Percentiles rank a stretch among this genome's conserved stretches.
Evolutionary conservation across 2,329 filamentous ascomycete genomes (phyloP).

Genomic region (Coleophoma eucalyptorum): DNA sequence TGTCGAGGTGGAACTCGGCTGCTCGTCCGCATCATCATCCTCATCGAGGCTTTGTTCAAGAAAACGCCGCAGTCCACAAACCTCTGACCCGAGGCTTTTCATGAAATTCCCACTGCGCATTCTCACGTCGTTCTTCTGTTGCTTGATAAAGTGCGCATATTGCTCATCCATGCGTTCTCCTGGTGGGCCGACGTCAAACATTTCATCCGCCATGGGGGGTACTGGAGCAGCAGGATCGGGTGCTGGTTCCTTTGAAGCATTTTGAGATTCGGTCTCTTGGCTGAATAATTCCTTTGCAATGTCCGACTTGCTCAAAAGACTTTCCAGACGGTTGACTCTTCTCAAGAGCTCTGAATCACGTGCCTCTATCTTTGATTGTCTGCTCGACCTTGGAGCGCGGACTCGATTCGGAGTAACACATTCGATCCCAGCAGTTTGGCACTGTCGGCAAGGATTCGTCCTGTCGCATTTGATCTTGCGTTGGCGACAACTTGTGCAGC

Average conservation of each 20-base stretch:
- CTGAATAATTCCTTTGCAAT: not conserved
- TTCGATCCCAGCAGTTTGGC: not conserved
- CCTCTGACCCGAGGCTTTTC: not conserved
- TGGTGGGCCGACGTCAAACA: not conserved
- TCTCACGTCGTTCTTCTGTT: not conserved
- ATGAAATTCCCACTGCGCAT: not conserved
- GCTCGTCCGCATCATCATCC: not conserved
- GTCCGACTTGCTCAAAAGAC: not conserved
- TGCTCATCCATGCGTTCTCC: not conserved
- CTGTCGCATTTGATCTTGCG: slow-evolving; percentile 2
- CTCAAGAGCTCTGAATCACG: slow-evolving; percentile 1
- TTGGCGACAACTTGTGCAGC: not conserved
- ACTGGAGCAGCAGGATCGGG: not conserved
- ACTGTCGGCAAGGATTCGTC: not conserved
- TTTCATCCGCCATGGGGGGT: not conserved
- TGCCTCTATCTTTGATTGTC: not conserved
- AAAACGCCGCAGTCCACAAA: not conserved
- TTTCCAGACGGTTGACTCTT: not conserved
- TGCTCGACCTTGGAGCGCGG: not conserved
- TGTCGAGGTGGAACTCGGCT: too few species aligned
- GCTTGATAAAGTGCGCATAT: not conserved
- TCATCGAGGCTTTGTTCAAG: not conserved
- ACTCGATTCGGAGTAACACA: not conserved
- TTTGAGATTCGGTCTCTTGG: not conserved
- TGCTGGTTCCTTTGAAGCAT: not conserved